Evolutionary conservation across 1,284 basidiomycete species (phyloP), one percentile per base, ranked within the genome.

Genomic region (Chalciporus sp.): DNA sequence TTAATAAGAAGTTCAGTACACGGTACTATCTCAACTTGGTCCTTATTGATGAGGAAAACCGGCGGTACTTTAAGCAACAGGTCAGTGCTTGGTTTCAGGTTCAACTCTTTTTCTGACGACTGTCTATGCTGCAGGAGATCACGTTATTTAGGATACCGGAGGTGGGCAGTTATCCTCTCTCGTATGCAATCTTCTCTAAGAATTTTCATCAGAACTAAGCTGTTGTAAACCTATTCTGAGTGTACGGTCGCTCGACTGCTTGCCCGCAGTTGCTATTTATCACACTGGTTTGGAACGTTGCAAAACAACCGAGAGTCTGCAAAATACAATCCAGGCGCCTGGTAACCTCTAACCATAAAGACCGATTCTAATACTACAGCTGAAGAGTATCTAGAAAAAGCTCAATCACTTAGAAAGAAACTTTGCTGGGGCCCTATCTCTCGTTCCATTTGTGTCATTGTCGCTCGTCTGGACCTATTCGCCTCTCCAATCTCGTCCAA

Each of bases 1-100:
- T 99, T 62, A 99, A 98, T 83, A 99, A 99, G 82, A 98, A 96
- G 76, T 99, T 99, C 75, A 94, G 90, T 68, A 93, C 92, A 35
- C 80, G 96, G 52, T 99, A 98, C 74, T 99, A 98, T 72, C 83
- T 97, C 61, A 99, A 98, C 70, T 78, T 99, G 35, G 97, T 99
- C 3, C 82, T 98, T 56, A 95, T 98, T 58, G 96, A 99, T 70
- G 95, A 98, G 72, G 96, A 98, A 80, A 98, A 98, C 72, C 78
- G 94, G 63, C 79, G 94, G 60, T 96, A 96, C 72, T 96, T 96
- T 75, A 96, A 96, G 74, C 90, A 93, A 68, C 90, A 92, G 82
- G 88, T 83, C 47, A 35, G 73, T 51, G 10, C 5, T 28, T 49
- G 51, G 26, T 47, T 27, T 17, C 20, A 11, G 23, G 39, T 29